These are phyloP conservation scores for Thielaviopsis ethacetica DNA, from an alignment of 2,329 filamentous ascomycete species.

Conservation along the genomic window DNA sequence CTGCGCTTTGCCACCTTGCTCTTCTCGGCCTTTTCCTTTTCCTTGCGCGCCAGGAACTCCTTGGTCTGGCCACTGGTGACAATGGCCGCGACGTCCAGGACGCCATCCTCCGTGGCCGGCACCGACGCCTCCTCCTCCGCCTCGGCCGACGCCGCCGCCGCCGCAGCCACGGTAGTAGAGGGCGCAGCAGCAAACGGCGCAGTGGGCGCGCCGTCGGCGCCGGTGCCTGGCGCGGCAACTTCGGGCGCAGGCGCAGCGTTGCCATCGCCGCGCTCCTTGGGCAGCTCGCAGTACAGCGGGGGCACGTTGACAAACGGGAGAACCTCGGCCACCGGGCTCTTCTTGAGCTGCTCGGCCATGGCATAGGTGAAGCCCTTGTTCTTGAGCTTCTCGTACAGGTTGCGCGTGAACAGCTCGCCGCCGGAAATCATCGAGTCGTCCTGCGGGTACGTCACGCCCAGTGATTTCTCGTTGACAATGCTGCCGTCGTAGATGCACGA, in stretches of 20 bases:
- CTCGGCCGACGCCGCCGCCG: conserved; percentile 20
- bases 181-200: conserved; percentile 16
- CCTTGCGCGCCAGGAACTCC: conserved; percentile 69
- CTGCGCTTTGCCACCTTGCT: conserved; percentile 41
- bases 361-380: conserved; percentile 42
- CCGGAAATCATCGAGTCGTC: conserved; percentile 42
- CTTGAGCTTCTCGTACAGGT: conserved; percentile 50
- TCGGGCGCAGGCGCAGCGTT: conserved; percentile 15
- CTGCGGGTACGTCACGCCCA: conserved; percentile 35
- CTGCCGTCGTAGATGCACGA: conserved; percentile 76
- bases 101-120: conserved; percentile 46
- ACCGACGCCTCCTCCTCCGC: conserved; percentile 24
- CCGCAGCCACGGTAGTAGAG: conserved; percentile 15
- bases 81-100: conserved; percentile 71
- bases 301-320: conserved; percentile 35
- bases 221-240: conserved; percentile 10
- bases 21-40: conserved; percentile 60
- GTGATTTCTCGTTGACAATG: conserved; percentile 50
- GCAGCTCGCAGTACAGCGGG: conserved; percentile 32
- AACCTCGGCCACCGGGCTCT: conserved; percentile 49
- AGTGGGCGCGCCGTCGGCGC: conserved; percentile 18
- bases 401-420: conserved; percentile 71
- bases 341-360: conserved; percentile 57
- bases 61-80: conserved; percentile 67
- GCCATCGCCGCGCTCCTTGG: conserved; percentile 20